Conservation (phyloP, 1,139 yeast genomes). For the Kurtzmaniella quercitrusa region DNA sequence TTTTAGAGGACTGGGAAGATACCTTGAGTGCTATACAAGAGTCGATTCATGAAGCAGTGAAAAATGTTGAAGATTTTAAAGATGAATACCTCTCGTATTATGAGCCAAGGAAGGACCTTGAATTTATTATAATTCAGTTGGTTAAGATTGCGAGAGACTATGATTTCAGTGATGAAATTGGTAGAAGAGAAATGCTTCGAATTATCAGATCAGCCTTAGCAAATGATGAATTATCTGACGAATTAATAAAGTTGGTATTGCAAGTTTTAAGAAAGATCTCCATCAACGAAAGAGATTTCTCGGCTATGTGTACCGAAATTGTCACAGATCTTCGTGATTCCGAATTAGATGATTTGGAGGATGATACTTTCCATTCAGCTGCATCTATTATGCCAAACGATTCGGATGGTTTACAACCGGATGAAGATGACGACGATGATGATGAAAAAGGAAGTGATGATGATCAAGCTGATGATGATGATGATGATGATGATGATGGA, state of each 20-base stretch:
- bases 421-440: slow-evolving; percentile 17
- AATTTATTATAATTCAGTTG: slow-evolving; percentile 74
- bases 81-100: slow-evolving; percentile 17
- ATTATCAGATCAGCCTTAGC: slow-evolving; percentile 62
- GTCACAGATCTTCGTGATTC: slow-evolving; percentile 81
- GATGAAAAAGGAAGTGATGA: slow-evolving; percentile 13
- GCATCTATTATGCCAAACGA: slow-evolving; percentile 31
- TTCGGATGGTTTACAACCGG: slow-evolving; percentile 21
- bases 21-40: background rate
- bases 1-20: background rate
- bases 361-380: slow-evolving; percentile 55
- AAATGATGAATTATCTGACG: slow-evolving; percentile 51
- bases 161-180: slow-evolving; percentile 90
- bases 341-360: slow-evolving; percentile 39
- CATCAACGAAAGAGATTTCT: slow-evolving; percentile 77
- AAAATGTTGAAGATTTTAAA: slow-evolving; percentile 4
- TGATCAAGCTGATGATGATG: slow-evolving; percentile 19
- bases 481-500: slow-evolving; percentile 22
- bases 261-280: slow-evolving; percentile 68
- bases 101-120: slow-evolving; percentile 52
- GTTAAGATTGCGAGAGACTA: slow-evolving; percentile 63
- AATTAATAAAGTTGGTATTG: slow-evolving; percentile 54
- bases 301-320: slow-evolving; percentile 80
- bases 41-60: slow-evolving; percentile 11
- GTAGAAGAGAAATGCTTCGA: slow-evolving; percentile 77